These are phyloP conservation scores for Dendrocalamus latiflorus DNA, from an alignment of 202 grass and related monocot species.

Conservation along the genomic window DNA sequence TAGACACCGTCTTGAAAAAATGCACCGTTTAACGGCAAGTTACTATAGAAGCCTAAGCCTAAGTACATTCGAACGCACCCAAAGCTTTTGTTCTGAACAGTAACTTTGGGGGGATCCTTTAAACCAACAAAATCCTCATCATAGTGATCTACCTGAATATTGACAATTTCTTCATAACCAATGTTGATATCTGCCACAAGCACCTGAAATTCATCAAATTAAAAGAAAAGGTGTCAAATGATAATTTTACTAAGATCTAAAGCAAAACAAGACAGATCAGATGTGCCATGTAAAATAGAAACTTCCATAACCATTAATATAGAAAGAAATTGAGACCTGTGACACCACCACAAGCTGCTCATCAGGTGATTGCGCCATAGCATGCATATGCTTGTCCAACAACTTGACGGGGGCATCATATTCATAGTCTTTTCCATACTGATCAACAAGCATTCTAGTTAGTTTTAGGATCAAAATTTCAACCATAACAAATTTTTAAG, in stretches of 20 bases:
- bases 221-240: neutral
- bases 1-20: no score
- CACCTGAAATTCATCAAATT: conserved; percentile 52
- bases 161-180: conserved; percentile 94
- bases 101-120: neutral
- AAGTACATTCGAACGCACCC: no score
- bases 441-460: conserved; percentile 30
- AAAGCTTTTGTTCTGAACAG: neutral
- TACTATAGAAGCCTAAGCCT: no score
- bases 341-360: conserved; percentile 92
- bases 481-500: neutral
- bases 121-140: neutral
- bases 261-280: neutral
- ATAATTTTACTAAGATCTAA: neutral
- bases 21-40: no score
- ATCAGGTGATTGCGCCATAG: conserved; percentile 78
- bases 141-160: conserved; percentile 63
- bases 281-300: neutral
- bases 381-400: conserved; percentile 94
- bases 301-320: neutral
- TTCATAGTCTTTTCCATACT: conserved; percentile 99
- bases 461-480: neutral
- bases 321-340: conserved; percentile 54
- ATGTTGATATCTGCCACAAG: conserved; percentile 99
- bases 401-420: conserved; percentile 94